These are phyloP conservation scores for Quillaja saponaria DNA, from an alignment of 306 rosid genomes.

Conservation along the genomic window DNA sequence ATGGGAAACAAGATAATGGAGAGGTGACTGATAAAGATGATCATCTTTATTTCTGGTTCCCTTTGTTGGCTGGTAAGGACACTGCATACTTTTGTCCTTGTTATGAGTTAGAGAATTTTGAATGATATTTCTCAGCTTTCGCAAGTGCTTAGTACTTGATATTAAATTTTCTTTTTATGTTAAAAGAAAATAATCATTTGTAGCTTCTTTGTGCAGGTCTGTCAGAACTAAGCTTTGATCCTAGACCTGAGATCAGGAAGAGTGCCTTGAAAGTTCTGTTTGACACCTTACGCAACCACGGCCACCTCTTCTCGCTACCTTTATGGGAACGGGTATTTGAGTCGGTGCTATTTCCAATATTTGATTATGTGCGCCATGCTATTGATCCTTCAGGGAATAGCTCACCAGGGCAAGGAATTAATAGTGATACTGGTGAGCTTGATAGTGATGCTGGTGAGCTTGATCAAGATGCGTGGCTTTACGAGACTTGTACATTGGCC, in stretches of 20 bases:
- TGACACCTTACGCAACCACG: conserved; percentile 94
- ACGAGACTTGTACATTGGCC: conserved; percentile 99
- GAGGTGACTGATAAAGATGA: conserved; percentile 72
- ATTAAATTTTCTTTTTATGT: conserved; percentile 25
- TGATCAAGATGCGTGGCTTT: conserved; percentile 95
- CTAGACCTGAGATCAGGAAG: conserved; percentile 96
- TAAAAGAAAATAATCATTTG: conserved; percentile 20
- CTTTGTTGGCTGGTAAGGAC: conserved; percentile 84
- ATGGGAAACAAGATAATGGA: conserved; percentile 60
- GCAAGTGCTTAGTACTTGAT: conserved; percentile 15
- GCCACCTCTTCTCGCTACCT: conserved; percentile 89
- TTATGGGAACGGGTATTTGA: conserved; percentile 96
- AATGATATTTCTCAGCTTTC: conserved; percentile 21
- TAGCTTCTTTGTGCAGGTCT: conserved; percentile 61
- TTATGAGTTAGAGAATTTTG: conserved; percentile 14
- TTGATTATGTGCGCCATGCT: conserved; percentile 92
- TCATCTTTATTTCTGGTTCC: conserved; percentile 96
- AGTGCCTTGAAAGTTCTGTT: conserved; percentile 86
- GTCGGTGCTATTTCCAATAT: conserved; percentile 92
- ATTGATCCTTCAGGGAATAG: conserved; percentile 87
- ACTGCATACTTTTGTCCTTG: conserved; percentile 28
- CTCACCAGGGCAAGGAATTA: conserved; percentile 52
- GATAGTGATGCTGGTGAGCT: conserved; percentile 61
- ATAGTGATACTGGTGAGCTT: conserved; percentile 58
- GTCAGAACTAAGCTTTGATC: conserved; percentile 98